Percentiles rank a stretch among this genome's conserved stretches.
These are phyloP conservation scores for Aspergillus texensis DNA, from an alignment of 2,329 filamentous ascomycete genomes.

Conservation along the genomic window DNA sequence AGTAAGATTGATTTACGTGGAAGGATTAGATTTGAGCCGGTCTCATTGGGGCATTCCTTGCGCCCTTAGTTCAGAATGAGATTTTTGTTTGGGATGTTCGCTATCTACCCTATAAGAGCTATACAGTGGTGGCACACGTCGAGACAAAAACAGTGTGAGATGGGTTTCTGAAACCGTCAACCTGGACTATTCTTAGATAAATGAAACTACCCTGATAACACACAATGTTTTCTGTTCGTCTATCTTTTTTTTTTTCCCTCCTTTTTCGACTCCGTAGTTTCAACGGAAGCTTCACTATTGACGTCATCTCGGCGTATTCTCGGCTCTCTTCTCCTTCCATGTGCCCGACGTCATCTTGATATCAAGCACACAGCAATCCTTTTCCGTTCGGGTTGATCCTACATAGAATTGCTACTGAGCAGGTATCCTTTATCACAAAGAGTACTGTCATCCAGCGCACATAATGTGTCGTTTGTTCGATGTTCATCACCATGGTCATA, in stretches of 20 bases:
- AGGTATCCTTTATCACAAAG: neutral
- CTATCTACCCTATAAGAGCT: neutral
- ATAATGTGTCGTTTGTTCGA: no score
- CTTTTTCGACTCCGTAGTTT: neutral
- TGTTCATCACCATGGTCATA: neutral
- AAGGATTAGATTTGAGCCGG: neutral
- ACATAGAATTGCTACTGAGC: neutral
- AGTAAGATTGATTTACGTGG: neutral
- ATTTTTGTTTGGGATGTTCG: neutral
- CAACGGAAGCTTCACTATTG: conserved; percentile 11
- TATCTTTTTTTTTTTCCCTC: neutral
- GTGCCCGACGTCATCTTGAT: neutral
- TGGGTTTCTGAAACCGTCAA: neutral
- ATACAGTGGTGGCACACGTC: neutral
- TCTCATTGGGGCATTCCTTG: neutral
- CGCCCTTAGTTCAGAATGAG: neutral
- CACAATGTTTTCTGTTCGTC: neutral
- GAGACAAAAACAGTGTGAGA: neutral
- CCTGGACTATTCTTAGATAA: neutral
- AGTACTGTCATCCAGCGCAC: neutral
- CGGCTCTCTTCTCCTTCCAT: conserved; percentile 16
- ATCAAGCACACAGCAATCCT: neutral
- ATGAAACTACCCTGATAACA: neutral
- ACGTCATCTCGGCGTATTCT: conserved; percentile 32
- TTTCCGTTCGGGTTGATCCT: neutral